Conservation (phyloP, 2,329 filamentous ascomycete genomes). For the Macrophomina phaseolina region DNA sequence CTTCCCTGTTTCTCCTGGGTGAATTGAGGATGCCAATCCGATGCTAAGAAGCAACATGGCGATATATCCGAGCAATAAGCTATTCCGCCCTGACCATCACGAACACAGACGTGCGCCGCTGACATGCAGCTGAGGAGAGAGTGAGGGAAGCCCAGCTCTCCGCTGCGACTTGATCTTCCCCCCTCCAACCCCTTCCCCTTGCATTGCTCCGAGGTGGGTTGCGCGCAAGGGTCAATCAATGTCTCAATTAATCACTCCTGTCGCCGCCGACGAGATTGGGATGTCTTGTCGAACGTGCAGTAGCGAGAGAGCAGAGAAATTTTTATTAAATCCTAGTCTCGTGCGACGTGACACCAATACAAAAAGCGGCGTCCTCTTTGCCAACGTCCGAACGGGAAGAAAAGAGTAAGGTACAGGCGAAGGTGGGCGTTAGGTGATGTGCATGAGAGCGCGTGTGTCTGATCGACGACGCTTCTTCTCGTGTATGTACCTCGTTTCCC, state of each 20-base stretch:
- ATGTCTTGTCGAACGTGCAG: constrained; percentile 1
- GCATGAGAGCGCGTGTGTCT: background rate
- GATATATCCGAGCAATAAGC: background rate
- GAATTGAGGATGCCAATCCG: background rate
- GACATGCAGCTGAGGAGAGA: constrained; percentile 11
- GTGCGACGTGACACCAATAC: constrained; percentile 13
- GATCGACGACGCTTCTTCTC: constrained; percentile 1
- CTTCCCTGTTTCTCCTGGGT: constrained; percentile 7
- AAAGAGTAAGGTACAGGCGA: too few relatives aligned
- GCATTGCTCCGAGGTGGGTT: background rate
- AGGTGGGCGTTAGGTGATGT: background rate
- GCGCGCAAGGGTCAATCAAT: background rate
- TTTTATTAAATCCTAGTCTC: background rate
- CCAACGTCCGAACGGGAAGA: too few relatives aligned
- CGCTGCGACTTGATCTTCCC: background rate
- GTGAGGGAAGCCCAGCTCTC: background rate
- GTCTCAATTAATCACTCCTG: background rate
- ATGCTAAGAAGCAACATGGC: background rate
- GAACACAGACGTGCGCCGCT: background rate
- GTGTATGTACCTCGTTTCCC: background rate
- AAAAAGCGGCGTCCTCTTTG: background rate
- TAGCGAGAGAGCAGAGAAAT: background rate
- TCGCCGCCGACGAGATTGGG: constrained; percentile 8
- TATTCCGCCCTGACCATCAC: background rate
- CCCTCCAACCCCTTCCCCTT: background rate